Evolutionary conservation across 208 protist genomes (phyloP), one percentile per base, ranked within the genome.

Genomic region (Leishmania amazonensis): DNA sequence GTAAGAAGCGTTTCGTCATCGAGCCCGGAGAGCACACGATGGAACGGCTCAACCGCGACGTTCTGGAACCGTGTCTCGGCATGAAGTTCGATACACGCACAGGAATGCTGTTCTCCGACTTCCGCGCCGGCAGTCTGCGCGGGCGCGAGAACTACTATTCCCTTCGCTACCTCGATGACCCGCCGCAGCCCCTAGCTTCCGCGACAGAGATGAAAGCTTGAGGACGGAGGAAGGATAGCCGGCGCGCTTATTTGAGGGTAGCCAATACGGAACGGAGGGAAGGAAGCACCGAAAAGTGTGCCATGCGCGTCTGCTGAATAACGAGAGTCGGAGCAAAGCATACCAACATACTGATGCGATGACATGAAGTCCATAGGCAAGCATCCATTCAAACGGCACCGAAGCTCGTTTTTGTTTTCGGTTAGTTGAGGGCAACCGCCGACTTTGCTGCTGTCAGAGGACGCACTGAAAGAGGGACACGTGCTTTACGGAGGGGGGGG

Each of bases 21-120:
- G 94, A 97, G 79, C 91, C 91, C 42, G 93, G 94, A 2, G 89
- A 95, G 53, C 86, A 93, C 70, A 89, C 89, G 35, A 89, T 96
- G 75, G 90, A 93, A 42, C 87, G 93, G 1, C 86, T 97, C 11
- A 97, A 95, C 83, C 78, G 83, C 11, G 87, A 90, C 53, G 83
- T 97, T 67, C 81, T 97, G 49, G 91, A 94, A 84, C 95, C 95
- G 60, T 97, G 90, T 79, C 83, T 96, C 31, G 95, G 95, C 45
- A 82, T 96, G 68, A 89, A 88, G 58, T 97, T 96, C 81, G 90
- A 93, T 65, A 86, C 85, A 45, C 83, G 83, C 38, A 91, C 87
- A 17, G 94, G 94, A 15, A 95, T 93, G 84, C 79, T 97, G 28
- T 91, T 85, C 76, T 88, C 90, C 2, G 94, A 97, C 87, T 83